Conservation (phyloP, 352 stramenopile species). For the Pythium biforme region DNA sequence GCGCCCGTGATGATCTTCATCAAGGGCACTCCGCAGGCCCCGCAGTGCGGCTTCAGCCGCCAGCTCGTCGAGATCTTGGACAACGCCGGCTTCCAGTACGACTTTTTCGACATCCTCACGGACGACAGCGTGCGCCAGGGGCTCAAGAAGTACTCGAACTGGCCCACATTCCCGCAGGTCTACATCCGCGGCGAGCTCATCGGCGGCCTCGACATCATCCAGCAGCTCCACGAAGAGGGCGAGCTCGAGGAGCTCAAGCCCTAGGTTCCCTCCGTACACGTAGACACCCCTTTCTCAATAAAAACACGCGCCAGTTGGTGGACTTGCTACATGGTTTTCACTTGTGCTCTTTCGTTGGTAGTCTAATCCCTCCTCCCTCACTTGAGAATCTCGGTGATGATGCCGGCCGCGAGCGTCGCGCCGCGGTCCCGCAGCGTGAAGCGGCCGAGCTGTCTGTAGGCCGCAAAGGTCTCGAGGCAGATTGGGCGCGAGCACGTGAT, state of each 20-base stretch:
- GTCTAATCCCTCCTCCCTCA: slow-evolving; percentile 28
- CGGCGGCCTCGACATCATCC: slow-evolving; percentile 97
- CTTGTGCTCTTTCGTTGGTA: neutral
- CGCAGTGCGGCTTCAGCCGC: slow-evolving; percentile 95
- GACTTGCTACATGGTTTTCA: neutral
- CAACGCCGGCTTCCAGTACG: slow-evolving; percentile 89
- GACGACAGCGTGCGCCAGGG: slow-evolving; percentile 96
- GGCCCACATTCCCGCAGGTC: slow-evolving; percentile 98
- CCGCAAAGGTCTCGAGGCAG: slow-evolving; percentile 79
- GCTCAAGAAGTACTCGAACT: slow-evolving; percentile 97
- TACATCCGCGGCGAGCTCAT: slow-evolving; percentile 98
- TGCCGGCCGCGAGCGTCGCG: slow-evolving; percentile 78
- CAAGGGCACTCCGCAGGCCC: slow-evolving; percentile 92
- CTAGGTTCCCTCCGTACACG: slow-evolving; percentile 40
- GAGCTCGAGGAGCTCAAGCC: slow-evolving; percentile 81
- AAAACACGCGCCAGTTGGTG: neutral
- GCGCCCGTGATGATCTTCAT: slow-evolving; percentile 98
- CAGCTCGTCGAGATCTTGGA: slow-evolving; percentile 95
- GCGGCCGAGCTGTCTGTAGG: slow-evolving; percentile 75
- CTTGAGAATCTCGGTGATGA: slow-evolving; percentile 79
- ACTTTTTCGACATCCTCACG: slow-evolving; percentile 96
- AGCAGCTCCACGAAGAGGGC: slow-evolving; percentile 92
- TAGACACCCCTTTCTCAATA: neutral
- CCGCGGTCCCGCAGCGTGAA: slow-evolving; percentile 84
- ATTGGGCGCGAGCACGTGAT: slow-evolving; percentile 77